A percentile compares a stretch with the other conserved stretches of the same genome.
phyloP scores from a whole-genome alignment of 73 alveolate species.

The Paraurostyla sp. region DNA sequence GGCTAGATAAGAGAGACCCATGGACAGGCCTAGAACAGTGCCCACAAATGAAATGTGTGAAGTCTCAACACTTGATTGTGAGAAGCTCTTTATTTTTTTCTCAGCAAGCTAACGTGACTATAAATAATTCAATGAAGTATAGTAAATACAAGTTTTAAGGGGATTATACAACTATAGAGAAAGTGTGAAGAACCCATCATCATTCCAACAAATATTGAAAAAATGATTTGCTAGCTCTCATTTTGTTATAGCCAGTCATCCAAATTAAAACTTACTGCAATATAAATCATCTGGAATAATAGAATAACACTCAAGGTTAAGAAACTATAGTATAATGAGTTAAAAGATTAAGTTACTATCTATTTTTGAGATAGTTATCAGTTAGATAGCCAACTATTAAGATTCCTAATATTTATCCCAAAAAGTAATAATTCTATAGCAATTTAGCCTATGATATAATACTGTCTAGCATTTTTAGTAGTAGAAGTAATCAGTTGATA shows the following conservation, averaged over 20 bases:
- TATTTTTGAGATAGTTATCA: background rate
- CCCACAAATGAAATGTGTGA: slow-evolving; percentile 14
- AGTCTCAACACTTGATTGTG: background rate
- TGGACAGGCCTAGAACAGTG: slow-evolving; percentile 25
- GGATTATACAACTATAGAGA: background rate
- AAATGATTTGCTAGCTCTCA: background rate
- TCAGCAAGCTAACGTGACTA: slow-evolving; percentile 7
- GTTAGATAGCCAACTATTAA: background rate
- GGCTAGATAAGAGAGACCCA: background rate
- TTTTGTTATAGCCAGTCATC: background rate
- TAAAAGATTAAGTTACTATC: background rate
- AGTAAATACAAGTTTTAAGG: slow-evolving; percentile 3
- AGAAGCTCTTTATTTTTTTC: background rate
- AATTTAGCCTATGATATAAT: too few relatives aligned
- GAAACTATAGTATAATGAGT: background rate
- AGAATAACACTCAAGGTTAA: background rate
- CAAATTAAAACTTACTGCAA: background rate
- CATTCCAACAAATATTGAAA: background rate
- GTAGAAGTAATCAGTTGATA: background rate
- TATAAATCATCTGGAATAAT: background rate
- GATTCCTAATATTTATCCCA: slow-evolving; percentile 29
- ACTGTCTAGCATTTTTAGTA: background rate
- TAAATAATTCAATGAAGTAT: too few relatives aligned
- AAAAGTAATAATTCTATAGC: background rate
- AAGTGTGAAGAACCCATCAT: background rate